A percentile compares a stretch with the other conserved stretches of the same genome.
These are phyloP conservation scores for Podospora comata DNA, from an alignment of 495 filamentous ascomycete genomes.

Conservation along the genomic window DNA sequence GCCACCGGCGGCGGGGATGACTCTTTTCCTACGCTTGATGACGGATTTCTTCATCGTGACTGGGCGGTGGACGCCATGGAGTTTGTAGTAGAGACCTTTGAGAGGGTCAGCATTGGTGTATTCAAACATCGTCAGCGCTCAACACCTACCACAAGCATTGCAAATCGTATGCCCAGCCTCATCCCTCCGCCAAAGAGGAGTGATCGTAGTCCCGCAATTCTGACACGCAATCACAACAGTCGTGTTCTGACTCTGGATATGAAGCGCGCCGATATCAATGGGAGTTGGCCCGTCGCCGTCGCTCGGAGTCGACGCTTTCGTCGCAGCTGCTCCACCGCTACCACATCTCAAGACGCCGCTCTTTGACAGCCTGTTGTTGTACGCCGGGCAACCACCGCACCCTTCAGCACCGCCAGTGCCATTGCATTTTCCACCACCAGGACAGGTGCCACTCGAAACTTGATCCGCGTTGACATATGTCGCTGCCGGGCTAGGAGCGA, in stretches of 20 bases:
- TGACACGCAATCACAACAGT: slow-evolving; percentile 90
- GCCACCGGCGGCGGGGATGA: slow-evolving; percentile 70
- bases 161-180: slow-evolving; percentile 96
- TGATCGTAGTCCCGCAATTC: slow-evolving; percentile 96
- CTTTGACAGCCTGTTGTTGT: slow-evolving; percentile 93
- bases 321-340: slow-evolving; percentile 25
- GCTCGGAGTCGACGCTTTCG: slow-evolving; percentile 27
- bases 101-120: neutral
- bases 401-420: slow-evolving; percentile 95
- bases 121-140: neutral
- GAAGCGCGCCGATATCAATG: slow-evolving; percentile 48
- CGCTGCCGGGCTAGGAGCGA: slow-evolving; percentile 51
- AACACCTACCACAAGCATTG: slow-evolving; percentile 88
- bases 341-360: slow-evolving; percentile 60
- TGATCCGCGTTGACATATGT: slow-evolving; percentile 75
- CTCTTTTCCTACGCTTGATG: slow-evolving; percentile 93
- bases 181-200: slow-evolving; percentile 92
- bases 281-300: slow-evolving; percentile 39
- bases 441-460: slow-evolving; percentile 77
- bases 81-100: slow-evolving; percentile 90
- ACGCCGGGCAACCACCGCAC: slow-evolving; percentile 93
- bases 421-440: slow-evolving; percentile 92
- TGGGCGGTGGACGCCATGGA: slow-evolving; percentile 88
- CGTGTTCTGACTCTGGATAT: slow-evolving; percentile 50
- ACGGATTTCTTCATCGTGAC: slow-evolving; percentile 96